Evolutionary conservation across 805 yeast genomes (phyloP).

Genomic region (Cyberlindnera euphorbiiphila): DNA sequence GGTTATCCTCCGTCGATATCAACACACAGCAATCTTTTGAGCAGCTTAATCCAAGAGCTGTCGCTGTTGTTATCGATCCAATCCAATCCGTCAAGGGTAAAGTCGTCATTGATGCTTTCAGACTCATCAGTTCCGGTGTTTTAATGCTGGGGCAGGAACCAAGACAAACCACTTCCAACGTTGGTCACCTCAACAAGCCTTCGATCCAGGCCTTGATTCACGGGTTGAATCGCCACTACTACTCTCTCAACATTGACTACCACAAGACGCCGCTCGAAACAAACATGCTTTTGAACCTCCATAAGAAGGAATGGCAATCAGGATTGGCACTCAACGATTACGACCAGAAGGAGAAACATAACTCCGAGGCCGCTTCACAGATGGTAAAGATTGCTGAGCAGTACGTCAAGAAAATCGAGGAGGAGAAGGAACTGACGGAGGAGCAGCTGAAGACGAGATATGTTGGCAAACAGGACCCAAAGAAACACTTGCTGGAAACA

Average conservation of each 20-base stretch:
- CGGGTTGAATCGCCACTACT: conserved; percentile 94
- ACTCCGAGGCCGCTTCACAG: conserved; percentile 64
- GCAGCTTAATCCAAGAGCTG: conserved; percentile 91
- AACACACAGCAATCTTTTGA: conserved; percentile 98
- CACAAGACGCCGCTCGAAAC: conserved; percentile 90
- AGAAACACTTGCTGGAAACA: conserved; percentile 89
- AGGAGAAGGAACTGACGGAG: conserved; percentile 83
- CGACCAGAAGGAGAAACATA: conserved; percentile 69
- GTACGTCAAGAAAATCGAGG: conserved; percentile 85
- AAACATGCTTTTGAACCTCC: conserved; percentile 88
- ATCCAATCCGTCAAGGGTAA: conserved; percentile 98
- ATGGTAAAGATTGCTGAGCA: conserved; percentile 89
- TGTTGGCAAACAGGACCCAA: conserved; percentile 98
- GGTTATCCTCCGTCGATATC: conserved; percentile 97
- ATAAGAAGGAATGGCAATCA: conserved; percentile 93
- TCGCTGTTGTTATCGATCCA: conserved; percentile 98
- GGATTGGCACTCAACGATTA: conserved; percentile 81
- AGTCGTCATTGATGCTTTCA: conserved; percentile 97
- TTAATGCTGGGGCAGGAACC: conserved; percentile 97
- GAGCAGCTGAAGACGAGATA: conserved; percentile 92
- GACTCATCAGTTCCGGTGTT: conserved; percentile 83
- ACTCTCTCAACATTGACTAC: conserved; percentile 92
- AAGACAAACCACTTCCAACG: conserved; percentile 93
- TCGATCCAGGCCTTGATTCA: conserved; percentile 95
- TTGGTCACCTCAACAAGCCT: conserved; percentile 93